phyloP scores from a whole-genome alignment of 2,329 filamentous ascomycete species.

The Hymenoscyphus repandus region DNA sequence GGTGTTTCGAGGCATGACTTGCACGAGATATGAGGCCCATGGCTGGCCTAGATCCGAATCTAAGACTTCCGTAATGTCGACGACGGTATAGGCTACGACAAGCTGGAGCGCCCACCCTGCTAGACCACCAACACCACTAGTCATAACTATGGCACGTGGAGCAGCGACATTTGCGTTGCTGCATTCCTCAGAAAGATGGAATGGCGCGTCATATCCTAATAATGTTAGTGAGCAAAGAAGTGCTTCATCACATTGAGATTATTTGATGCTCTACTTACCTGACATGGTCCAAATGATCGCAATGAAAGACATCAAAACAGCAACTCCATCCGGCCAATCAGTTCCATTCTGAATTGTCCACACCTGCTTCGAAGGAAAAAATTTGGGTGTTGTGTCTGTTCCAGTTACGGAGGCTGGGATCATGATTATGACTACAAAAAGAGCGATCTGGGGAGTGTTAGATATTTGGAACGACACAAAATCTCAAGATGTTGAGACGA shows the following conservation, averaged over 20 bases:
- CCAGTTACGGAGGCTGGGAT: conserved; percentile 52
- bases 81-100: conserved; percentile 63
- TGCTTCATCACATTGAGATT: background rate
- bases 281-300: conserved; percentile 66
- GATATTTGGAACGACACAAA: background rate
- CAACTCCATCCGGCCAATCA: conserved; percentile 61
- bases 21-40: conserved; percentile 62
- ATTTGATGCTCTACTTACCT: background rate
- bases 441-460: background rate
- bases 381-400: conserved; percentile 47
- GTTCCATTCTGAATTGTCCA: conserved; percentile 66
- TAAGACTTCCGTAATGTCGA: conserved; percentile 52
- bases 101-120: conserved; percentile 71
- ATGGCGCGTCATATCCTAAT: conserved; percentile 62
- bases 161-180: conserved; percentile 66
- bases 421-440: conserved; percentile 40
- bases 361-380: conserved; percentile 51
- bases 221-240: conserved; percentile 51
- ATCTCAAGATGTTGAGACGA: conserved; percentile 29
- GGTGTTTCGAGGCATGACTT: conserved; percentile 54
- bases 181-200: conserved; percentile 72
- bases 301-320: conserved; percentile 67
- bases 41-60: conserved; percentile 60
- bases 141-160: conserved; percentile 67
- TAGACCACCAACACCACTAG: conserved; percentile 58